Percentiles rank a stretch among this genome's conserved stretches.
Conservation (phyloP, 108 stramenopile genomes). For the Conticribra guillardii region DNA sequence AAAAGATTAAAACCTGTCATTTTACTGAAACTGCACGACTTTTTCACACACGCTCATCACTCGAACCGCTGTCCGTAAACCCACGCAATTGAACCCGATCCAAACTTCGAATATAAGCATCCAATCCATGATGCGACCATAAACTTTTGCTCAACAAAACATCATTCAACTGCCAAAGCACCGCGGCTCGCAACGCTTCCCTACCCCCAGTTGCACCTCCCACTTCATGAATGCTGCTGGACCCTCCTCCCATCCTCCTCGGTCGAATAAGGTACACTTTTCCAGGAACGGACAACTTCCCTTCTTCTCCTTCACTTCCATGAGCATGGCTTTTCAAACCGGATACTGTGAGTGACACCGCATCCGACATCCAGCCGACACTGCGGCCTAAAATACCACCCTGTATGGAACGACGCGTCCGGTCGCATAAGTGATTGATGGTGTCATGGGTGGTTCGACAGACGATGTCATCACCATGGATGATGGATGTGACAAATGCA, state of each 20-base stretch:
- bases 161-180: conserved; percentile 89
- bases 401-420: conserved; percentile 52
- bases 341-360: conserved; percentile 72
- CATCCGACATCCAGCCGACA: conserved; percentile 76
- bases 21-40: too few relatives aligned
- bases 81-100: conserved; percentile 77
- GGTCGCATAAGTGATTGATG: conserved; percentile 58
- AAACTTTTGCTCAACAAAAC: conserved; percentile 81
- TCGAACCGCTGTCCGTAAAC: conserved; percentile 25
- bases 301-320: conserved; percentile 72
- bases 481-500: conserved; percentile 70
- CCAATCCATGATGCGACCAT: conserved; percentile 77
- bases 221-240: conserved; percentile 86
- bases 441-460: conserved; percentile 63
- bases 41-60: too few relatives aligned
- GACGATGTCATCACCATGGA: conserved; percentile 85
- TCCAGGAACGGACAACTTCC: conserved; percentile 68
- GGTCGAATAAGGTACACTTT: conserved; percentile 78
- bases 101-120: conserved; percentile 80
- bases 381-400: conserved; percentile 54
- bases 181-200: conserved; percentile 75
- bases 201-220: conserved; percentile 69
- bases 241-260: conserved; percentile 64
- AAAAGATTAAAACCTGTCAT: too few relatives aligned
- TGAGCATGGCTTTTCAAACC: conserved; percentile 70